Conservation (phyloP, 371 early-diverging fungal genomes). For the Mucor lusitanicus region DNA sequence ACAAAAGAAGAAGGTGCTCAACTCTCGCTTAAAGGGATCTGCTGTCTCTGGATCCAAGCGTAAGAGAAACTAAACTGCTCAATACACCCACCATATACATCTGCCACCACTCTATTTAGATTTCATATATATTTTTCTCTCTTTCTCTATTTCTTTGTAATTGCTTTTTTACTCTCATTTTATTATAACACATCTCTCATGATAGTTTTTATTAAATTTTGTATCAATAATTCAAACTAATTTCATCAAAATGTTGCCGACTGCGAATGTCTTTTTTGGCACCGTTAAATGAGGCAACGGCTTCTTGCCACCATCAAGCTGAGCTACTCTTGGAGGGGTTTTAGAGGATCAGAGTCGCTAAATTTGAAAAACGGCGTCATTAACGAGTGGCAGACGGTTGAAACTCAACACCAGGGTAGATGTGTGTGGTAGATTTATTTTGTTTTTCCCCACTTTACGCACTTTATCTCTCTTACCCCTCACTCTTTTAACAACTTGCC, state of each 20-base stretch:
- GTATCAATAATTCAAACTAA: neutral
- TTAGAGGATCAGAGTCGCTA: neutral
- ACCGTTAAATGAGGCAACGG: neutral
- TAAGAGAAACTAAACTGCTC: constrained; percentile 33
- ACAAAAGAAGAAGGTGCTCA: constrained; percentile 41
- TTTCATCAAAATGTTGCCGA: neutral
- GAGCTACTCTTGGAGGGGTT: neutral
- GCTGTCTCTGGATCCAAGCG: constrained; percentile 36
- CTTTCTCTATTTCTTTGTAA: neutral
- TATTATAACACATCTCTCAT: neutral
- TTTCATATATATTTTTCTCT: constrained; percentile 1
- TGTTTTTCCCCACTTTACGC: neutral
- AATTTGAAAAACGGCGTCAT: neutral
- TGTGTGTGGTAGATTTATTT: neutral
- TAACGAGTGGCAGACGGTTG: neutral
- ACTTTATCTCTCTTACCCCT: constrained; percentile 3
- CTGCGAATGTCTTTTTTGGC: neutral
- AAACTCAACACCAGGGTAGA: constrained; percentile 15
- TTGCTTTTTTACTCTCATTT: neutral
- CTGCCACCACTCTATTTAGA: neutral
- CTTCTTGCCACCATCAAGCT: neutral
- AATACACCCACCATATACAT: neutral
- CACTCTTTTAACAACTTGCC: constrained; percentile 5
- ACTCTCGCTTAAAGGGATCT: constrained; percentile 47
- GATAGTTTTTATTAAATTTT: neutral